Percentiles rank a stretch among this genome's conserved stretches.
phyloP scores from a whole-genome alignment of 1,284 basidiomycete genomes.

The Puccinia horiana region DNA sequence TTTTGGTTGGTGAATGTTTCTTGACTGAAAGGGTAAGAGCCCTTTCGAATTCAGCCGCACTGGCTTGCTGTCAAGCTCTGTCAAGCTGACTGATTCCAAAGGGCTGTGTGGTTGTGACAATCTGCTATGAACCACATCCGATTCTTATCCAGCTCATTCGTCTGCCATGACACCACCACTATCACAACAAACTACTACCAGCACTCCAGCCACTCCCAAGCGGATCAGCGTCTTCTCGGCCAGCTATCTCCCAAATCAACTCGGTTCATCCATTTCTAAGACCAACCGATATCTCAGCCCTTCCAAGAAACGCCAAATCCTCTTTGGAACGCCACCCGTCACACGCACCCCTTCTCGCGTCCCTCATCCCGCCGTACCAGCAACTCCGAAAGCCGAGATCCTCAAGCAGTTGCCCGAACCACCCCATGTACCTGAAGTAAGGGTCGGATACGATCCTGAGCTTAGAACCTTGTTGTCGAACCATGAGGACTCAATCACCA shows the following conservation, averaged over 20 bases:
- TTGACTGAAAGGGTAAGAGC: too few relatives aligned
- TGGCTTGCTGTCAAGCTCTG: too few relatives aligned
- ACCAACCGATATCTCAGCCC: slow-evolving; percentile 21
- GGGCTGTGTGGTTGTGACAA: too few relatives aligned
- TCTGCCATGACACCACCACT: not conserved
- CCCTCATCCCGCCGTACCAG: not conserved
- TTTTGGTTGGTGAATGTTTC: too few relatives aligned
- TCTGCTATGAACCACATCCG: too few relatives aligned
- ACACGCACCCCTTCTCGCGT: slow-evolving; percentile 13
- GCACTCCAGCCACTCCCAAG: slow-evolving; percentile 11
- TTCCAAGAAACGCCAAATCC: slow-evolving; percentile 25
- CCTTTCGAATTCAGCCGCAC: too few relatives aligned
- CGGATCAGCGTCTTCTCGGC: slow-evolving; percentile 22
- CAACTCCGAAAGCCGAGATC: slow-evolving; percentile 5
- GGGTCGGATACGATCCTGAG: slow-evolving; percentile 28
- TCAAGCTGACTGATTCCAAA: too few relatives aligned
- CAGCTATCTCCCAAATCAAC: not conserved
- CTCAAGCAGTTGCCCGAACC: not conserved
- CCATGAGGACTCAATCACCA: slow-evolving; percentile 22
- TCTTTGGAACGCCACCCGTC: slow-evolving; percentile 28
- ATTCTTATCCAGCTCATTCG: too few relatives aligned
- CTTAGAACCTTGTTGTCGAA: slow-evolving; percentile 1
- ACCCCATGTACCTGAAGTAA: not conserved
- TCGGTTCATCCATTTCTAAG: not conserved
- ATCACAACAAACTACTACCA: not conserved